Evolutionary conservation across 2,329 filamentous ascomycete species (phyloP), one percentile per base, ranked within the genome.

Genomic region (Ceratocystis variospora): DNA sequence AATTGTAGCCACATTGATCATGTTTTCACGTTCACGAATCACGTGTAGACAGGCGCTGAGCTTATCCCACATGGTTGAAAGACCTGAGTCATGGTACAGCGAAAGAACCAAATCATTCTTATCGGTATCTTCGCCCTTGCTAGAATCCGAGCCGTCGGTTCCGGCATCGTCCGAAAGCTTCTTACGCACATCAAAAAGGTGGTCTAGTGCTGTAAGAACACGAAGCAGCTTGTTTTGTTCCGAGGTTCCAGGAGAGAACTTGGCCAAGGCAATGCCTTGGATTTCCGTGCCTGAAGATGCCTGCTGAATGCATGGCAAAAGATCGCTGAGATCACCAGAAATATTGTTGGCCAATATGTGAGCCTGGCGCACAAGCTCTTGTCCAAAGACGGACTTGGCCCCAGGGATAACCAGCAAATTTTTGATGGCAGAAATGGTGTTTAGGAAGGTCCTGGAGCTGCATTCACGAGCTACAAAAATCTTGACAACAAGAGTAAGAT

Each of bases 391-490:
- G 64, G 88, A 84, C 76, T 95, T 94, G 19, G 93, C 91, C 12
- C 88, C 90, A 17, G 93, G 91, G 68, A 99, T 94, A 48, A 89
- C 87, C 4, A 92, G 97, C 55, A 99, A 82, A 72, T 97, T 96
- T 78, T 96, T 97, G 79, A 99, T 96, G n/a, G 95, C 95, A 17
- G 93, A 94, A 65, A 99, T 83, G 0, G 94, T 97, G 75, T 97
- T 95, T 73, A 94, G 89, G 81, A 99, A 99, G 0, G 94, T 97
- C 79, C 96, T 96, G 69, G 90, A 92, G 73, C 90, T 96, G 77
- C 94, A 99, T 75, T 99, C 94, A 62, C 92, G 88, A 69, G 93
- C 93, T 55, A 96, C 90, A 70, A 99, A 89, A 67, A 99, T 96
- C 74, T 94, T 94, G 71, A 97, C 89, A n/a, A 99, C 91, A 67